These are phyloP conservation scores for Ochetophila trinervis DNA, from an alignment of 306 rosid genomes.

Conservation along the genomic window DNA sequence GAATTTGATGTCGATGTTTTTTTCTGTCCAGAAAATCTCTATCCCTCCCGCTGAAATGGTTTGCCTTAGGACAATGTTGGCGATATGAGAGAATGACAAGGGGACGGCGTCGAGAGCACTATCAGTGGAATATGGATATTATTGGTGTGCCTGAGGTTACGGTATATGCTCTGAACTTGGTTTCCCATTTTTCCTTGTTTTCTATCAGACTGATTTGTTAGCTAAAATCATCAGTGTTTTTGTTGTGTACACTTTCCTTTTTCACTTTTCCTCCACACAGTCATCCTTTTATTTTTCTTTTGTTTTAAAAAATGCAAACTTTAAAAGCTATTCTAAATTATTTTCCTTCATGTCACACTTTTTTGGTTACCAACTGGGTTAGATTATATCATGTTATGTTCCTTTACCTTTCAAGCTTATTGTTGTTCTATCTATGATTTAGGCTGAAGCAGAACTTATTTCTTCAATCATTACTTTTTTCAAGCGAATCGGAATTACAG, in stretches of 20 bases:
- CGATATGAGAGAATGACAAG: constrained; percentile 98
- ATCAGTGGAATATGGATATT: constrained; percentile 98
- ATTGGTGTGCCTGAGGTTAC: constrained; percentile 85
- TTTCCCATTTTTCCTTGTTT: not conserved
- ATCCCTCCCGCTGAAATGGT: constrained; percentile 92
- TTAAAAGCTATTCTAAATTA: too few relatives aligned
- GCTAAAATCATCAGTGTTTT: constrained; percentile 1
- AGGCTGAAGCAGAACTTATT: constrained; percentile 98
- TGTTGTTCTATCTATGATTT: constrained; percentile 16
- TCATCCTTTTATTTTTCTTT: too few relatives aligned
- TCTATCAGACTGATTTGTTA: not conserved
- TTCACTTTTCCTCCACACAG: not conserved
- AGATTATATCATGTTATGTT: not conserved
- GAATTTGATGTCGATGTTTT: constrained; percentile 41
- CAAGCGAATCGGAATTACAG: constrained; percentile 80
- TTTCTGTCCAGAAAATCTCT: constrained; percentile 72
- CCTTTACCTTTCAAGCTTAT: constrained; percentile 14
- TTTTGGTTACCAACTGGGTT: not conserved
- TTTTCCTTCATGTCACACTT: too few relatives aligned
- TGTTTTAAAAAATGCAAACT: too few relatives aligned
- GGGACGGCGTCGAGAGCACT: constrained; percentile 95
- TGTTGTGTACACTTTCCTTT: not conserved
- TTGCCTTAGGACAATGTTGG: constrained; percentile 98
- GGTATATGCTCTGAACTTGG: constrained; percentile 44
- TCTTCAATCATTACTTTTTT: constrained; percentile 80